These are phyloP conservation scores for Phalaenopsis hybrid DNA, from an alignment of 116 monocot genomes.

Conservation along the genomic window DNA sequence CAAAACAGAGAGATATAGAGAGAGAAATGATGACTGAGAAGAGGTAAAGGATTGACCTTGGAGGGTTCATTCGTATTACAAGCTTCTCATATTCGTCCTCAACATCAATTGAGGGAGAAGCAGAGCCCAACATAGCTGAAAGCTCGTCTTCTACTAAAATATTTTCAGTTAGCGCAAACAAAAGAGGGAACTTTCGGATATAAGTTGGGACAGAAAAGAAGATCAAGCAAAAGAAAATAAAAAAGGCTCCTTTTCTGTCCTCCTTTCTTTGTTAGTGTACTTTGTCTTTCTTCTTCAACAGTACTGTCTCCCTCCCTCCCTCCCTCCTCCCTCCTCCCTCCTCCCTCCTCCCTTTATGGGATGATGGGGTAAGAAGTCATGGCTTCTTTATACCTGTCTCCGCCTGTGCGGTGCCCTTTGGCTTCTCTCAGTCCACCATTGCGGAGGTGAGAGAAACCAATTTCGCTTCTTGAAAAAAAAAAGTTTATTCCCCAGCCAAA, in stretches of 20 bases:
- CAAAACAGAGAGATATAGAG: background rate
- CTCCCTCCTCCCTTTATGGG: too few species aligned
- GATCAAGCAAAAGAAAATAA: background rate
- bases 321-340: slow-evolving; percentile 1
- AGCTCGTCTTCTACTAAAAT: background rate
- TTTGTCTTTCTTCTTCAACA: background rate
- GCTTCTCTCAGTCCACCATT: background rate
- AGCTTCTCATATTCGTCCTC: slow-evolving; percentile 92
- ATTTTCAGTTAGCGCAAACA: background rate
- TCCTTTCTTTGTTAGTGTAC: slow-evolving; percentile 3
- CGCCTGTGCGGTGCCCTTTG: background rate
- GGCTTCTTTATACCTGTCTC: background rate
- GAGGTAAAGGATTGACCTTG: slow-evolving; percentile 39
- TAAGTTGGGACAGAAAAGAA: background rate
- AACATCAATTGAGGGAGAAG: slow-evolving; percentile 31
- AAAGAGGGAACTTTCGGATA: background rate
- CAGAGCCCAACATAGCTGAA: slow-evolving; percentile 38
- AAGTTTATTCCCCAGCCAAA: too few species aligned
- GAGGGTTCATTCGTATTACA: slow-evolving; percentile 76
- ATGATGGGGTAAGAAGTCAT: background rate
- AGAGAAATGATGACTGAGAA: background rate
- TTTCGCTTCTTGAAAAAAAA: background rate
- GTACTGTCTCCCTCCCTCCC: slow-evolving; percentile 7
- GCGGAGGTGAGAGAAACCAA: background rate
- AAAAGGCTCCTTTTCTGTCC: background rate